phyloP scores from a whole-genome alignment of 2,329 filamentous ascomycete species.

The Cadophora malorum region DNA sequence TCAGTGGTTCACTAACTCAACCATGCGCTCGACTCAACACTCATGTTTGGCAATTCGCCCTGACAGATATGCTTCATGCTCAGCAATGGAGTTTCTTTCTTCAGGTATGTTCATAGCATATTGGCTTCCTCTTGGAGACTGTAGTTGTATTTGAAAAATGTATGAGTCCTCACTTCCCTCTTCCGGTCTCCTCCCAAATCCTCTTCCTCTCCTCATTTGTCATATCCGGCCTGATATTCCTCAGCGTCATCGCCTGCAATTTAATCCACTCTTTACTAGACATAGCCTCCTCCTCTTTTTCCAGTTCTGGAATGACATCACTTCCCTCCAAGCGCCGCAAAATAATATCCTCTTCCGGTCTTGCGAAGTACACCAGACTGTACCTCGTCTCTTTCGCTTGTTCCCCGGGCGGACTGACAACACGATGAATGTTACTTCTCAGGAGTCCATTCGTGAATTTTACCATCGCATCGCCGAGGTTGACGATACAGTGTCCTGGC shows the following conservation, averaged over 20 bases:
- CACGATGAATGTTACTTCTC: conserved; percentile 46
- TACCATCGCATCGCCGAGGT: conserved; percentile 48
- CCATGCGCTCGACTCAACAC: too few relatives aligned
- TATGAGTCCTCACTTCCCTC: conserved; percentile 21
- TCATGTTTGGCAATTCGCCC: too few relatives aligned
- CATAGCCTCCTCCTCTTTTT: conserved; percentile 36
- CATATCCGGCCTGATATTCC: conserved; percentile 24
- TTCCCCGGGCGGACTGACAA: conserved; percentile 44
- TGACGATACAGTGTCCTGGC: conserved; percentile 47
- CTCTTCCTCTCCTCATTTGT: conserved; percentile 34
- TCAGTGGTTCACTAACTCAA: too few relatives aligned
- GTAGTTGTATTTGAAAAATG: not conserved
- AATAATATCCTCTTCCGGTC: conserved; percentile 55
- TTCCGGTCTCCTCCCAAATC: conserved; percentile 34
- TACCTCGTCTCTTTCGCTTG: conserved; percentile 47
- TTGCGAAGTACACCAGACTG: conserved; percentile 60
- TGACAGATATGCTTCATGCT: too few relatives aligned
- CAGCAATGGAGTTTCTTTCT: too few relatives aligned
- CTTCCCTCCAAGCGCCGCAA: conserved; percentile 37
- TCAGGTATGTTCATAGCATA: too few relatives aligned
- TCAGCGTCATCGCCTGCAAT: conserved; percentile 37
- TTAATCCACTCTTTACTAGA: conserved; percentile 40
- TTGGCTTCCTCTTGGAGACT: too few relatives aligned
- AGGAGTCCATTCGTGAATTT: conserved; percentile 46
- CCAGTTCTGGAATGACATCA: conserved; percentile 34